Conservation (phyloP, 352 stramenopile species). For the Halophytophthora polymorphica region DNA sequence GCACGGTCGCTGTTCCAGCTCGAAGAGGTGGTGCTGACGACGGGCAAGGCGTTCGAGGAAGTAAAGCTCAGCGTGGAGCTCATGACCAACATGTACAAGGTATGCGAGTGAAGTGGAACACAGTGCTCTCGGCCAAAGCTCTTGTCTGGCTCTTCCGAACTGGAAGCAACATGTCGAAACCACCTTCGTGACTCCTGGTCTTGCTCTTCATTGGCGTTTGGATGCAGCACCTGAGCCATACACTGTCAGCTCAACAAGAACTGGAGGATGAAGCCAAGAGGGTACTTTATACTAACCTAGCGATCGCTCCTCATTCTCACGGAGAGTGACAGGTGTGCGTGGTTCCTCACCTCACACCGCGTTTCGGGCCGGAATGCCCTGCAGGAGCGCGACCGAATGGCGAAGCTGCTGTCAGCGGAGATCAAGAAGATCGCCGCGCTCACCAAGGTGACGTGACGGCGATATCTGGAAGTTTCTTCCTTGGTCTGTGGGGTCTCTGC, state of each 20-base stretch:
- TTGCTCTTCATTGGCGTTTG: too few relatives aligned
- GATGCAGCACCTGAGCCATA: conserved; percentile 40
- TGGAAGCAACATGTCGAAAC: neutral
- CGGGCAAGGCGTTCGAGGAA: conserved; percentile 59
- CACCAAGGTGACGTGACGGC: conserved; percentile 46
- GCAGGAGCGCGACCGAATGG: conserved; percentile 53
- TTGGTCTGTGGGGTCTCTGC: neutral
- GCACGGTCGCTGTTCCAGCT: conserved; percentile 24
- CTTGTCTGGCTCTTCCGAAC: neutral
- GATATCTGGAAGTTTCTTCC: neutral
- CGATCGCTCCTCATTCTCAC: neutral
- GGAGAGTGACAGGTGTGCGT: neutral
- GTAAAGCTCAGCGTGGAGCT: conserved; percentile 83
- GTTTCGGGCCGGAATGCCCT: neutral
- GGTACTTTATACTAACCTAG: conserved; percentile 16
- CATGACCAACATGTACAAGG: conserved; percentile 88
- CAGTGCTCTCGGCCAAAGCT: neutral
- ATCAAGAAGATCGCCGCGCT: conserved; percentile 79
- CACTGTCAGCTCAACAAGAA: conserved; percentile 43
- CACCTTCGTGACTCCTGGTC: too few relatives aligned
- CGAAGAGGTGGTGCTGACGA: conserved; percentile 59
- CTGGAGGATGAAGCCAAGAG: conserved; percentile 58
- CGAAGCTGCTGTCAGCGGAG: conserved; percentile 46
- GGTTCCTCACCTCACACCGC: neutral
- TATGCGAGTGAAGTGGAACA: conserved; percentile 2